These are phyloP conservation scores for Linderniella brevidens DNA, from an alignment of 257 asterid genomes.

Conservation along the genomic window DNA sequence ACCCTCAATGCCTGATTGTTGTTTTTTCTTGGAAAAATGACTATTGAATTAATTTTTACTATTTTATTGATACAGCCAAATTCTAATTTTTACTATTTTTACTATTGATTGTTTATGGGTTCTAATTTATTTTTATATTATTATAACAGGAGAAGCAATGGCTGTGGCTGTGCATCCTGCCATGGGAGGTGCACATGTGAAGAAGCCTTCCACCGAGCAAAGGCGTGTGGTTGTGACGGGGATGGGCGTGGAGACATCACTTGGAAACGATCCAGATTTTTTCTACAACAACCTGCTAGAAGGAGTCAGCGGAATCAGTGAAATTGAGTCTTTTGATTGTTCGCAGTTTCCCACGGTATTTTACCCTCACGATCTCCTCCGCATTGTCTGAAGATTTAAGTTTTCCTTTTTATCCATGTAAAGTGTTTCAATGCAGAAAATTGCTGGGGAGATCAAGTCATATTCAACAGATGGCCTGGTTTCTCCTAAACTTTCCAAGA, in stretches of 20 bases:
- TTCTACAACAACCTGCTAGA: conserved; percentile 78
- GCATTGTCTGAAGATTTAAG: conserved; percentile 8
- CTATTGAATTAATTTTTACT: too few relatives aligned
- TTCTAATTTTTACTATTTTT: not conserved
- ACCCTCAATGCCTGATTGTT: too few relatives aligned
- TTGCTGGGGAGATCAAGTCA: conserved; percentile 95
- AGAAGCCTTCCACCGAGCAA: conserved; percentile 49
- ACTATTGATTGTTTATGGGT: conserved; percentile 5
- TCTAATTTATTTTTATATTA: conserved; percentile 8
- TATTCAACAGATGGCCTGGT: conserved; percentile 87
- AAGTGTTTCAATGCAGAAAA: conserved; percentile 42
- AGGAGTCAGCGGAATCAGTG: conserved; percentile 84
- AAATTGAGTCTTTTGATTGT: conserved; percentile 84
- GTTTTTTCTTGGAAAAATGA: too few relatives aligned
- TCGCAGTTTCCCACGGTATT: conserved; percentile 76
- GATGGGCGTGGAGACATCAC: conserved; percentile 81
- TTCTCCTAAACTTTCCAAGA: conserved; percentile 79
- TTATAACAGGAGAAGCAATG: conserved; percentile 39
- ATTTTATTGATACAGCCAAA: too few relatives aligned
- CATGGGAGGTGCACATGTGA: conserved; percentile 29
- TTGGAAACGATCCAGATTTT: conserved; percentile 63
- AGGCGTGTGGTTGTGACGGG: conserved; percentile 97
- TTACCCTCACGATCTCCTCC: conserved; percentile 10
- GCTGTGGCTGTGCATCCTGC: conserved; percentile 38
- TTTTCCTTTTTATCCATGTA: conserved; percentile 1